phyloP scores from a whole-genome alignment of 495 filamentous ascomycete species.

The Neurospora intermedia region DNA sequence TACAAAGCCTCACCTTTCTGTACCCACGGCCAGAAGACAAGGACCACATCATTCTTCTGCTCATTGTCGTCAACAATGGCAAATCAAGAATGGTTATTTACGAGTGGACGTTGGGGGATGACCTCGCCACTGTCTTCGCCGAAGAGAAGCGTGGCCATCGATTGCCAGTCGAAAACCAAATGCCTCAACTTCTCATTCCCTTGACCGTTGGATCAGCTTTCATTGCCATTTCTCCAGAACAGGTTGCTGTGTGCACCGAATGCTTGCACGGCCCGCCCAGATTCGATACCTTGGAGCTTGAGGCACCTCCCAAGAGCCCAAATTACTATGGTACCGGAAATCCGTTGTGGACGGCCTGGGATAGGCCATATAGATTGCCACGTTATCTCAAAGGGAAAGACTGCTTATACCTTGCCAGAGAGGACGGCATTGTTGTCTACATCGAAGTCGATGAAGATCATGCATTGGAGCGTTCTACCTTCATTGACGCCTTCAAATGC shows the following conservation, averaged over 20 bases:
- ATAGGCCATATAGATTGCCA: constrained; percentile 53
- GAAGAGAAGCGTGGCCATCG: constrained; percentile 35
- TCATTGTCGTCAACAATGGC: constrained; percentile 53
- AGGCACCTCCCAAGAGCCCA: constrained; percentile 18
- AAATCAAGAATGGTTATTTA: constrained; percentile 57
- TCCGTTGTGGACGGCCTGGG: constrained; percentile 55
- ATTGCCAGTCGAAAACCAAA: constrained; percentile 48
- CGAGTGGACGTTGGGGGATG: constrained; percentile 54
- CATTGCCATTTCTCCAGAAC: constrained; percentile 46
- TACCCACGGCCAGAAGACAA: constrained; percentile 54
- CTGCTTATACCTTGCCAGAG: constrained; percentile 66
- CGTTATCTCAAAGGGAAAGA: constrained; percentile 51
- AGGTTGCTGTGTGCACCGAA: constrained; percentile 50
- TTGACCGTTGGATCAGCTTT: constrained; percentile 55
- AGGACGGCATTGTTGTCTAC: constrained; percentile 65
- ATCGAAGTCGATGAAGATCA: constrained; percentile 50
- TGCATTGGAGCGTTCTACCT: constrained; percentile 36
- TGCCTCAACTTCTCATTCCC: constrained; percentile 59
- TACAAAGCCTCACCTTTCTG: constrained; percentile 82
- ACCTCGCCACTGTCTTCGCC: constrained; percentile 22
- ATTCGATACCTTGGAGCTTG: constrained; percentile 28
- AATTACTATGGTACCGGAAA: constrained; percentile 27
- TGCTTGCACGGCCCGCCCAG: constrained; percentile 39
- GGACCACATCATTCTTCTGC: constrained; percentile 61
- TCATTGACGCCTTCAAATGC: constrained; percentile 48